Base-by-base conservation (phyloP, 768 basidiomycete species). In the Sarcodon sp. region DNA sequence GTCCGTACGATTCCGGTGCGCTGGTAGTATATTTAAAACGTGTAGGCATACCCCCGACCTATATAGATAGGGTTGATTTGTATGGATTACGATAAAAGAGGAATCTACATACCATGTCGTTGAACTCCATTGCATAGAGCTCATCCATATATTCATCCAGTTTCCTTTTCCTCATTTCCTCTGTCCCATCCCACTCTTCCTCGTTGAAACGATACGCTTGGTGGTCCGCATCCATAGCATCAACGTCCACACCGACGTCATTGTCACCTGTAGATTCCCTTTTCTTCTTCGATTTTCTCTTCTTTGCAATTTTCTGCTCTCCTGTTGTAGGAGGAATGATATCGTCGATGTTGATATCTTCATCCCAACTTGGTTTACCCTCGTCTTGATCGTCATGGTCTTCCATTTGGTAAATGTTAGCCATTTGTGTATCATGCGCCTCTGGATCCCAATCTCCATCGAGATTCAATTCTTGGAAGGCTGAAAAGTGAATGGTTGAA, bases 371-470 rank as follows among this genome's bases (percentile, higher is more conserved):
- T 3, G 96, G 96, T 64, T 94, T 94, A 53, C 77, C 74, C 44
- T 66, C 64, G 35, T 68, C 70, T 32, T 45, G 48, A 41, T 46
- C 34, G 6, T 53, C 51, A 44, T 63, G 62, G 4, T 64, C 64
- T n/a, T 57, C 63, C 10, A 69, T 71, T 3, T 75, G 76, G 57
- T 91, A 88, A 21, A 97, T 60, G 16, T 69, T 73, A 0, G 75
- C 70, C 83, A 99, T 91, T 60, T 89, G 86, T 34, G 62, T 64
- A 53, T 96, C 91, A 58, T 96, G 88, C 48, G 77, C 76, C 9
- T 73, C 78, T 10, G 89, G 84, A 56, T 97, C 90, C 85, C 89
- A 98, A 41, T 97, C 92, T 1, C 80, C 88, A 9, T 98, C 92
- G 6, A 99, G 66, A 55, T 94, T 89, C 3, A 94, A 69, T 37